Base-by-base conservation (phyloP, 805 yeast species). In the Pichia sporocuriosa region DNA sequence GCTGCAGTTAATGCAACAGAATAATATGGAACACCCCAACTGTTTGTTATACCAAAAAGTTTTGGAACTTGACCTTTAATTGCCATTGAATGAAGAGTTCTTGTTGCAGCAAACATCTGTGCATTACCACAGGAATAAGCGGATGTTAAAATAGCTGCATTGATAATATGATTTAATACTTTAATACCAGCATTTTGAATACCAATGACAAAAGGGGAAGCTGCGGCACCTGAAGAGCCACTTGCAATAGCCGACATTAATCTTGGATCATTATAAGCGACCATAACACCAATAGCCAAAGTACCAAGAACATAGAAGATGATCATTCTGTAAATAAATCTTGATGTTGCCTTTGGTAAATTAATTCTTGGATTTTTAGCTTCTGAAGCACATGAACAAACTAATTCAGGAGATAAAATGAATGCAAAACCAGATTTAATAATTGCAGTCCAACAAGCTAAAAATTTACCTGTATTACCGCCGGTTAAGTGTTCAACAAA, bases 391-490 rank as follows among this genome's bases (percentile, higher is more conserved):
- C 79, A 48, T 4, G 48, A 59, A 7, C 72, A 77, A 49, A 79
- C 71, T 52, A 80, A 66, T 62, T 80, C 86, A 15, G 84, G 84
- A 21, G 80, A 63, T 37, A 77, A 67, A 47, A 80, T 73, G 50
- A 78, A 79, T 1, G 84, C 75, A 51, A 77, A 79, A n/a, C 79
- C 84, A 27, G 81, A 77, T 51, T 75, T 77, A 45, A 79, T 72
- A 37, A 79, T 62, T 25, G 75, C 75, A 15, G 78, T 72, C 77
- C 81, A 77, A 45, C 77, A 67, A 7, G 81, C 84, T 32, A 78
- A 61, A 57, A 81, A 79, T 46, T 69, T 70, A 36, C 85, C 88
- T 16, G 81, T 70, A 35, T 62, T 58, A 17, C 85, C 86, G 6
- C 56, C 55, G 2, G 67, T 64, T 37, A 73, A 53, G 51, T 76